These are phyloP conservation scores for Gleditsia sinensis DNA, from an alignment of 306 rosid species.

Conservation along the genomic window DNA sequence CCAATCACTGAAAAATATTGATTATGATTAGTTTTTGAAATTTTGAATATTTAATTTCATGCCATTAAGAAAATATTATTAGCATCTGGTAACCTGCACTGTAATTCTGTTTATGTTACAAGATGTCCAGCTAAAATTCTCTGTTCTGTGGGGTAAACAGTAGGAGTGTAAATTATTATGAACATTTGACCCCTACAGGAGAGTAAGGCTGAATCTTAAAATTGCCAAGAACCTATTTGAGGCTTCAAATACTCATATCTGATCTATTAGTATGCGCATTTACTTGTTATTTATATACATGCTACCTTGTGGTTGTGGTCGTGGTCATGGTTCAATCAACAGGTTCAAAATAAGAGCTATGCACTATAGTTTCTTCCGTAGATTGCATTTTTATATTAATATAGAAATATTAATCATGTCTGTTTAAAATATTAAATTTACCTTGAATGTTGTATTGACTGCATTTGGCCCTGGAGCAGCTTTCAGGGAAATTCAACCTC, in stretches of 20 bases:
- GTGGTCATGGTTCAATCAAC: background rate
- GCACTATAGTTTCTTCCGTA: background rate
- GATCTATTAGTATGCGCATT: background rate
- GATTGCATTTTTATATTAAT: background rate
- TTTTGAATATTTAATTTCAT: background rate
- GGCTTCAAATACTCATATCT: background rate
- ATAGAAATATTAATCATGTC: background rate
- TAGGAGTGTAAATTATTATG: background rate
- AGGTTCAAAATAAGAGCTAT: background rate
- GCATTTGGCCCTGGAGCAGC: conserved; percentile 48
- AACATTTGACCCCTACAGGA: background rate
- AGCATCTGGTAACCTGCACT: background rate
- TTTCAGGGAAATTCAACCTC: conserved; percentile 77
- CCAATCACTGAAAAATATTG: background rate
- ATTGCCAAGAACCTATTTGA: background rate
- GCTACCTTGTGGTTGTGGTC: background rate
- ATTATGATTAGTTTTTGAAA: background rate
- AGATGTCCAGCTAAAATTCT: background rate
- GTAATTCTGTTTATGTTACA: background rate
- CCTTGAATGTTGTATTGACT: conserved; percentile 33
- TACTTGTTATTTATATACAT: background rate
- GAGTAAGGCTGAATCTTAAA: background rate
- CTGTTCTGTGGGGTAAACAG: background rate
- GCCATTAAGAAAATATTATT: background rate
- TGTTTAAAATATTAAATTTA: conserved; percentile 21